Base-by-base conservation (phyloP, 257 asterid species). In the Solanum pinnatisectum region DNA sequence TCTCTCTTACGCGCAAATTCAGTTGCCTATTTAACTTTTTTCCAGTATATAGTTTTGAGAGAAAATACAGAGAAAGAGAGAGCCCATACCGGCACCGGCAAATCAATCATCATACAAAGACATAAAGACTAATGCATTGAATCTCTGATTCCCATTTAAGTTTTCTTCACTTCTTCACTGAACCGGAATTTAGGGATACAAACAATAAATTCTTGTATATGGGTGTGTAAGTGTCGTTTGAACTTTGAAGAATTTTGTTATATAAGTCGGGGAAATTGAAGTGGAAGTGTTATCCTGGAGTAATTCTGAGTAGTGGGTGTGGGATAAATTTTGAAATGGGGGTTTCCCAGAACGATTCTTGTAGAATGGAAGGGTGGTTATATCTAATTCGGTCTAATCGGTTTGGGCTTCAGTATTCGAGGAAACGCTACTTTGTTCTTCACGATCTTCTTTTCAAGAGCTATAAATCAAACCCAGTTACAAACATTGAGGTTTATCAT, bases 311-410 rank as follows among this genome's bases (percentile, higher is more conserved):
- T 36, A 36, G 49, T 74, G 49, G 60, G 84, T 23, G 60, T 40
- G 14, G 60, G 36, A 42, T 44, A 79, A 44, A 40, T 40, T 79
- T 42, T 46, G 16, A 85, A 87, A 93, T 94, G 95, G 94, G 89
- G 89, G 91, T 88, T 88, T 87, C 93, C 10, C 94, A 90, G 90
- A 90, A 81, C 87, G 98, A 93, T 85, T 92, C 93, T 68, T 93
- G 94, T 25, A 91, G 93, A 87, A 96, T 94, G 98, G 98, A 97
- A 72, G 99, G 99, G 25, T 97, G 99, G 99, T 84, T 97, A 91
- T 93, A 95, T 93, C 88, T 92, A 92, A 95, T 96, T 84, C 96
- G 98, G 84, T 96, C 96, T 44, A 95, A 95, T 92, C 96, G 97
- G 90, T 86, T 97, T 89, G 99, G 99, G 22, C 90, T 97, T 87